Base-by-base conservation (phyloP, 192 early-diverging fungal species). In the Paraglomus occultum region DNA sequence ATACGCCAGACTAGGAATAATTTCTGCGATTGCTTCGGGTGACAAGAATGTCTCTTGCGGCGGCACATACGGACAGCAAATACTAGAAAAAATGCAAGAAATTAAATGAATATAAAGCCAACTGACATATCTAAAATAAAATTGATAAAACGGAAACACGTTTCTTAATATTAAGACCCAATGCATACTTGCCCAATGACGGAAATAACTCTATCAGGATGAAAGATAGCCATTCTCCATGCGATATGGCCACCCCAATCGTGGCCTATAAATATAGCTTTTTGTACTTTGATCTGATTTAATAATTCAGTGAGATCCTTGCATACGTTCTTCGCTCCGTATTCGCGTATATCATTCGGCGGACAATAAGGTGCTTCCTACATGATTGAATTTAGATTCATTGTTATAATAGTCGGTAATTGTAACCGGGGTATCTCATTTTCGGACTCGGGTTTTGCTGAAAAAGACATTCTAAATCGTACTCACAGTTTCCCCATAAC, bases 161-260 rank as follows among this genome's bases (percentile, higher is more conserved):
- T n/a, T 58, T 14, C 8, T 47, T 46, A 53, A 54, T 1, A 54
- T 23, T 44, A 38, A 42, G n/a, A n/a, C n/a, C n/a, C n/a, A n/a
- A n/a, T n/a, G n/a, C n/a, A n/a, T 11, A 38, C 50, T 4, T 73
- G 73, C 73, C 71, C 69, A 61, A 75, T 73, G 7, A 88, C 71
- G 12, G 85, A 79, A 2, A 51, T 64, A 10, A 87, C 82, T 15
- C 86, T 83, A 18, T 89, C 80, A 8, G 90, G 87, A 68, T 84
- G 85, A 65, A 76, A 81, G 48, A 81, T 67, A 9, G 79, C 76
- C 31, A 87, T 70, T n/a, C 82, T 68, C 87, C 88, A 90, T 17
- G 48, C 76, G 1, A 80, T 44, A 42, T 60, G 22, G 15, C 82
- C 86, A 54, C 89, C 87, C 88, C 87, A 91, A 73, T 91, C 88